A percentile compares a stretch with the other conserved stretches of the same genome.
These are phyloP conservation scores for Colletotrichum melonis DNA, from an alignment of 2,329 filamentous ascomycete species.

Conservation along the genomic window DNA sequence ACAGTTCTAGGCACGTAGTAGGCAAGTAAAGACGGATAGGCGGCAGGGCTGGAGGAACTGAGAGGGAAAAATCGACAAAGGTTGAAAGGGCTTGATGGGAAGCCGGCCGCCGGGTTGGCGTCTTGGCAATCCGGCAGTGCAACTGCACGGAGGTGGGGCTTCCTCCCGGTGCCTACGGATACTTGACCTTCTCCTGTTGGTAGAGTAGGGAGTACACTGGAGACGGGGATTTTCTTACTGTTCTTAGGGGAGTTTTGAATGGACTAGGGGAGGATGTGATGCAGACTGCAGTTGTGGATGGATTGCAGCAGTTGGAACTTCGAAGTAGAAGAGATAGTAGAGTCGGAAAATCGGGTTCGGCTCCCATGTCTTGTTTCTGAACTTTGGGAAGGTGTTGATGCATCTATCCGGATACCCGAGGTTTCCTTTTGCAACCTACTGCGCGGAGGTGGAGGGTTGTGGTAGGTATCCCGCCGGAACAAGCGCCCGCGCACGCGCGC, in stretches of 20 bases:
- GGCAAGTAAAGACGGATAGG: not conserved
- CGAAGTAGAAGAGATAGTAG: too few relatives aligned
- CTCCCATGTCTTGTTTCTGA: too few relatives aligned
- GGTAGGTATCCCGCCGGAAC: not conserved
- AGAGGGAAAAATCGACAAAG: not conserved
- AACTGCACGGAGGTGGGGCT: conserved; percentile 11
- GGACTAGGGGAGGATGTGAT: too few relatives aligned
- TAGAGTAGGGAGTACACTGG: not conserved
- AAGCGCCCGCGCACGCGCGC: not conserved
- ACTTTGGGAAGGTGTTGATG: too few relatives aligned
- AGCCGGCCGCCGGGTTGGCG: conserved; percentile 27
- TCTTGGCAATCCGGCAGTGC: conserved; percentile 34
- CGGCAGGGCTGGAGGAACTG: not conserved
- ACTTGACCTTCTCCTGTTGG: not conserved
- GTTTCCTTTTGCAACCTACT: not conserved
- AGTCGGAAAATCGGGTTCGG: too few relatives aligned
- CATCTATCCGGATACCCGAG: not conserved
- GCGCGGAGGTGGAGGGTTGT: too few relatives aligned
- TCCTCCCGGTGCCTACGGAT: not conserved
- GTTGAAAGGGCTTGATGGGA: conserved; percentile 6
- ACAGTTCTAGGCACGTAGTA: not conserved
- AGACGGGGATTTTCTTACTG: not conserved
- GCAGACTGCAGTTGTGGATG: too few relatives aligned
- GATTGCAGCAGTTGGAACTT: too few relatives aligned
- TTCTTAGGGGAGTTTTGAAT: too few relatives aligned